These are phyloP conservation scores for Fusarium sp. DNA, from an alignment of 2,329 filamentous ascomycete species.

Conservation along the genomic window DNA sequence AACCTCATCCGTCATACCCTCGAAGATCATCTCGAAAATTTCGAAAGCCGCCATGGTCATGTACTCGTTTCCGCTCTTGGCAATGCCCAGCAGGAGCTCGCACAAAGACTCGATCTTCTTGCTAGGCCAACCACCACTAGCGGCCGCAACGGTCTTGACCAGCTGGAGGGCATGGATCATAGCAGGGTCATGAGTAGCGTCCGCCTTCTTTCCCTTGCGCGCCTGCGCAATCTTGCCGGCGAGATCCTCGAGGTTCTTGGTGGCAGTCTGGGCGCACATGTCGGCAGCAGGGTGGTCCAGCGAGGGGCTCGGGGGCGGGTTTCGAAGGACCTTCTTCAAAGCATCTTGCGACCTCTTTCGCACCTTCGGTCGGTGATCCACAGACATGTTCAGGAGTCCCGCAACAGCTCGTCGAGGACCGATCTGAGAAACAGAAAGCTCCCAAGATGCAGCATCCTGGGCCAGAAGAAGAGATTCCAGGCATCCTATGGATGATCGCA, in stretches of 20 bases:
- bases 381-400: conserved; percentile 84
- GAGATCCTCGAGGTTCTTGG: conserved; percentile 83
- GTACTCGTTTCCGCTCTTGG: conserved; percentile 91
- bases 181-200: conserved; percentile 78
- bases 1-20: conserved; percentile 87
- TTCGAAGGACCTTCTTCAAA: conserved; percentile 83
- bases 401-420: conserved; percentile 89
- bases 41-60: conserved; percentile 97
- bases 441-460: conserved; percentile 90
- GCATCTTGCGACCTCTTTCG: conserved; percentile 94
- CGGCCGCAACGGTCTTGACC: conserved; percentile 87
- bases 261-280: conserved; percentile 93
- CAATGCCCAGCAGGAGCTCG: conserved; percentile 89
- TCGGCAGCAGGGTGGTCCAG: conserved; percentile 95
- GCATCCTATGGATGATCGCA: conserved; percentile 91
- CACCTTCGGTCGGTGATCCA: conserved; percentile 93
- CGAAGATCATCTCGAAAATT: conserved; percentile 97
- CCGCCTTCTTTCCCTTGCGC: conserved; percentile 74
- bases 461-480: conserved; percentile 91
- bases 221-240: conserved; percentile 72
- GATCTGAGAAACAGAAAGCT: conserved; percentile 83
- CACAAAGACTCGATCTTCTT: conserved; percentile 94
- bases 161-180: conserved; percentile 94
- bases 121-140: conserved; percentile 94
- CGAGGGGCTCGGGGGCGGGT: conserved; percentile 89